Evolutionary conservation across 129 eudicot species (phyloP).

Genomic region (Tagetes erecta): DNA sequence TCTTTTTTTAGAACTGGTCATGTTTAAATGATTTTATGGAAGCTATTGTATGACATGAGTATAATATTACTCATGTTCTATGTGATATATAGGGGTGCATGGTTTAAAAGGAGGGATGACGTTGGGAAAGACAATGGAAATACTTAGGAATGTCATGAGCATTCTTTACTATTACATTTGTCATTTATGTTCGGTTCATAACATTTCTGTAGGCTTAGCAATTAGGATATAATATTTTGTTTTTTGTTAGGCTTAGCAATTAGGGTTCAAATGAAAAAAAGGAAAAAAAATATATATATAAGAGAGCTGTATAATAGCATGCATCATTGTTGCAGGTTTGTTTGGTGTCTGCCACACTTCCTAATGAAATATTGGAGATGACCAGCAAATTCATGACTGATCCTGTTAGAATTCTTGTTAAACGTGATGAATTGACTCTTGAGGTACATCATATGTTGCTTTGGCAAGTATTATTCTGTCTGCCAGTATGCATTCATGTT

Average conservation of each 20-base stretch:
- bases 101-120: no score
- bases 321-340: slow-evolving; percentile 55
- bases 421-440: slow-evolving; percentile 97
- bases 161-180: neutral
- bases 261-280: neutral
- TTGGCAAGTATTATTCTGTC: neutral
- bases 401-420: slow-evolving; percentile 94
- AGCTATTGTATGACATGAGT: neutral
- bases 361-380: slow-evolving; percentile 93
- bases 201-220: no score
- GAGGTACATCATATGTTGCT: slow-evolving; percentile 48
- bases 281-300: neutral
- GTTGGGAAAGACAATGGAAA: no score
- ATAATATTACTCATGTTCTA: neutral
- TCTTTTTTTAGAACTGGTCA: neutral
- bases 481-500: neutral
- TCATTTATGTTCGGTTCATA: neutral
- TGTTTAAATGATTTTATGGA: neutral
- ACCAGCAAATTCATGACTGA: slow-evolving; percentile 98
- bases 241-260: neutral
- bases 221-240: neutral
- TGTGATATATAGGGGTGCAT: neutral
- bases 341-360: slow-evolving; percentile 93
- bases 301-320: neutral
- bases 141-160: no score